phyloP scores from a whole-genome alignment of 1,284 basidiomycete genomes.

The Peniophora sp. region DNA sequence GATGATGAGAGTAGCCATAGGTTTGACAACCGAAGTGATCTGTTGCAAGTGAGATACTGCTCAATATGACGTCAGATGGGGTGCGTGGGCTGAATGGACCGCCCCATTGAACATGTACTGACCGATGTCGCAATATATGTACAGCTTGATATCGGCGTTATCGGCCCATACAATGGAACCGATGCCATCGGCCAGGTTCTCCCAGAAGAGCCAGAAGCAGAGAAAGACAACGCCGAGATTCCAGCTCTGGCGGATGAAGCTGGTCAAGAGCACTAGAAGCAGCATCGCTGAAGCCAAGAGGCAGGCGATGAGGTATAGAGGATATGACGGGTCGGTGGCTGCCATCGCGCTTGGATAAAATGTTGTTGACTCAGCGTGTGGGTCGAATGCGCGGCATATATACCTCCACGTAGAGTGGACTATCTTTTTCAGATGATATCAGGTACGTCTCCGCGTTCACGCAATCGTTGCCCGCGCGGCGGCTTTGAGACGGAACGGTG shows the following conservation, averaged over 20 bases:
- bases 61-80: too few species aligned
- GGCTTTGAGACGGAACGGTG: too few species aligned
- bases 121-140: background rate
- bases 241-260: background rate
- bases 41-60: background rate
- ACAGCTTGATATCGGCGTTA: background rate
- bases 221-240: background rate
- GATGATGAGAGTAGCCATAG: background rate
- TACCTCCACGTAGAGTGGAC: too few species aligned
- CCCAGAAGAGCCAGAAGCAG: background rate
- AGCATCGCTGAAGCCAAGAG: background rate
- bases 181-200: background rate
- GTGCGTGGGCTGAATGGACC: too few species aligned
- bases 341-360: too few species aligned
- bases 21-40: background rate
- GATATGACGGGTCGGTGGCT: background rate
- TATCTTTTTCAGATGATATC: too few species aligned
- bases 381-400: too few species aligned
- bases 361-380: too few species aligned
- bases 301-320: background rate
- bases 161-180: background rate
- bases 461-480: too few species aligned
- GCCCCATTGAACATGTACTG: background rate
- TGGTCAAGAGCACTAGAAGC: background rate
- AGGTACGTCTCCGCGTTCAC: too few species aligned